A percentile compares a stretch with the other conserved stretches of the same genome.
phyloP scores from a whole-genome alignment of 2,329 filamentous ascomycete species.

The Cladophialophora immunda region DNA sequence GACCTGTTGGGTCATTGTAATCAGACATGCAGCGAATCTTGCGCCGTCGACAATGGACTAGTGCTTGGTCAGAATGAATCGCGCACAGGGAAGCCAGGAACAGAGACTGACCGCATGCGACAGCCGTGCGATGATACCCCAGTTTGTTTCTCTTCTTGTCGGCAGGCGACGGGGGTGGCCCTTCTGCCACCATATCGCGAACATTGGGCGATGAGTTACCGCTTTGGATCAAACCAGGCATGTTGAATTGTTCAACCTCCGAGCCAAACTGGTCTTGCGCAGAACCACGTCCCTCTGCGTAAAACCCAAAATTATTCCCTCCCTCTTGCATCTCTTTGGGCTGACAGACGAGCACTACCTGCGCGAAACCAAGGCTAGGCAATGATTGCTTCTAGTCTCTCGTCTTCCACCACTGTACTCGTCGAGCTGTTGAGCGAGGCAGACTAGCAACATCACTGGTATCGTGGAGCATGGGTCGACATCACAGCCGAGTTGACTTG shows the following conservation, averaged over 20 bases:
- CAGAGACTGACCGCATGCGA: slow-evolving; percentile 85
- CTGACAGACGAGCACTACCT: slow-evolving; percentile 13
- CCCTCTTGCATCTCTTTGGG: slow-evolving; percentile 32
- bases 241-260: slow-evolving; percentile 22
- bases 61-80: slow-evolving; percentile 34
- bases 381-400: not conserved
- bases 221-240: slow-evolving; percentile 46
- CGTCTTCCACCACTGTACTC: slow-evolving; percentile 12
- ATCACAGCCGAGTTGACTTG: slow-evolving; percentile 19
- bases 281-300: slow-evolving; percentile 14
- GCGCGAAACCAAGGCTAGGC: not conserved
- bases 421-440: slow-evolving; percentile 15
- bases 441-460: slow-evolving; percentile 24
- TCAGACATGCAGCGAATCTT: slow-evolving; percentile 92
- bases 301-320: slow-evolving; percentile 22
- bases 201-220: slow-evolving; percentile 59
- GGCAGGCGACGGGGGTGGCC: slow-evolving; percentile 53
- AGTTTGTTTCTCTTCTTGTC: slow-evolving; percentile 87
- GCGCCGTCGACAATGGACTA: slow-evolving; percentile 88
- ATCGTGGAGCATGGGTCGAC: not conserved
- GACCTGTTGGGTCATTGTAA: slow-evolving; percentile 73
- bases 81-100: not conserved
- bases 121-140: slow-evolving; percentile 92
- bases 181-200: slow-evolving; percentile 49
- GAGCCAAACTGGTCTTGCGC: slow-evolving; percentile 11